Evolutionary conservation across 164 flowering plant species (phyloP).

Genomic region (Vitis rotundifolia): DNA sequence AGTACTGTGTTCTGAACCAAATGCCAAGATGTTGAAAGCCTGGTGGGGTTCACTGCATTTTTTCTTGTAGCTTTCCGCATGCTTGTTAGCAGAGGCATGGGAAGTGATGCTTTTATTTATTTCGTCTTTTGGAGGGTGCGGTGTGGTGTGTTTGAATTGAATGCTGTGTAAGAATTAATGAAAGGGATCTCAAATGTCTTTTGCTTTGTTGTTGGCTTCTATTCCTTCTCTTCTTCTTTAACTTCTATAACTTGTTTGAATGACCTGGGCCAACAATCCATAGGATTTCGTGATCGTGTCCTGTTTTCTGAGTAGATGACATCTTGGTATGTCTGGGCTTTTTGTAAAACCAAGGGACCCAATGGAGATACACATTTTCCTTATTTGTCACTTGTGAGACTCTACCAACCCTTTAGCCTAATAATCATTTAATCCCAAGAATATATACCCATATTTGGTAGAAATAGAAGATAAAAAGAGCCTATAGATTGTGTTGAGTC

Average conservation of each 20-base stretch:
- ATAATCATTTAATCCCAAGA: too few species aligned
- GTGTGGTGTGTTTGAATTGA: conserved; percentile 1
- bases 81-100: neutral
- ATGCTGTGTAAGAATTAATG: conserved; percentile 7
- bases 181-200: conserved; percentile 13
- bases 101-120: neutral
- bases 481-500: too few species aligned
- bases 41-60: conserved; percentile 5
- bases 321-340: too few species aligned
- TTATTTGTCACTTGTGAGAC: too few species aligned
- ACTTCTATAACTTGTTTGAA: conserved; percentile 9
- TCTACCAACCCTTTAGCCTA: too few species aligned
- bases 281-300: neutral
- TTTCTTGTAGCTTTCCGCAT: neutral
- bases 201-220: neutral
- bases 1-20: conserved; percentile 8
- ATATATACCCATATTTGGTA: too few species aligned
- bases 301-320: neutral
- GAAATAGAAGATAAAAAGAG: too few species aligned
- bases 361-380: too few species aligned
- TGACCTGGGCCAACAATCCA: conserved; percentile 3
- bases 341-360: too few species aligned
- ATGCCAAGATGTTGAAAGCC: conserved; percentile 7
- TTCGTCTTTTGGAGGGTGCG: too few species aligned
- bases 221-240: neutral